Base-by-base conservation (phyloP, 331 rosid genomes). In the Phaseolus coccineus region DNA sequence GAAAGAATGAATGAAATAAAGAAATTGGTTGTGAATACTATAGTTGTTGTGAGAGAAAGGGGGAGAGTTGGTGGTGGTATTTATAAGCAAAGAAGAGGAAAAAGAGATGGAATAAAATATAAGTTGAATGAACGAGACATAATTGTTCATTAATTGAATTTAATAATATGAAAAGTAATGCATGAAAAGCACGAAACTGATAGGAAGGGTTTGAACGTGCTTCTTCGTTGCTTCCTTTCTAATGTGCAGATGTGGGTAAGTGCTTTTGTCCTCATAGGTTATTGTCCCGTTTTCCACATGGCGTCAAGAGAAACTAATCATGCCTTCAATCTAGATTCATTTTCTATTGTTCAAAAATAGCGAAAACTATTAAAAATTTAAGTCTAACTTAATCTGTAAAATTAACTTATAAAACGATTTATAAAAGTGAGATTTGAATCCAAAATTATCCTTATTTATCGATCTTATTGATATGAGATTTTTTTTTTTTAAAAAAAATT, bases 1-100 rank as follows among this genome's bases (percentile, higher is more conserved):
- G 31, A 14, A 19, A 19, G 86, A 8, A 22, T 57, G 35, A 4
- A 57, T 69, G 75, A 57, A 81, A 78, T 61, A 12, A 42, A 71
- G 79, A 52, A 14, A 15, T 6, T 25, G 13, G 22, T 25, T 0
- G 1, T 6, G 42, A 6, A 37, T 37, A 37, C 42, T 6, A 37
- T 8, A 5, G 3, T 40, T 56, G 24, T 2, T 42, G 73, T 35
- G 19, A 25, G 35, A 71, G 56, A 50, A 24, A 28, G 58, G 9
- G 42, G 13, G 76, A 28, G 44, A 0, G 12, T 31, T 10, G 22
- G 46, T 44, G 72, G 11, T 55, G 52, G 7, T 80, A 76, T 68
- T 76, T 80, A 80, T 84, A 79, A 81, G 31, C 57, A 46, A 72
- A 48, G 30, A 25, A 16, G 44, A 67, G 42, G 62, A 47, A 48